Evolutionary conservation across 2,329 filamentous ascomycete genomes (phyloP), one percentile per base, ranked within the genome.

Genomic region (Eutypa lata): DNA sequence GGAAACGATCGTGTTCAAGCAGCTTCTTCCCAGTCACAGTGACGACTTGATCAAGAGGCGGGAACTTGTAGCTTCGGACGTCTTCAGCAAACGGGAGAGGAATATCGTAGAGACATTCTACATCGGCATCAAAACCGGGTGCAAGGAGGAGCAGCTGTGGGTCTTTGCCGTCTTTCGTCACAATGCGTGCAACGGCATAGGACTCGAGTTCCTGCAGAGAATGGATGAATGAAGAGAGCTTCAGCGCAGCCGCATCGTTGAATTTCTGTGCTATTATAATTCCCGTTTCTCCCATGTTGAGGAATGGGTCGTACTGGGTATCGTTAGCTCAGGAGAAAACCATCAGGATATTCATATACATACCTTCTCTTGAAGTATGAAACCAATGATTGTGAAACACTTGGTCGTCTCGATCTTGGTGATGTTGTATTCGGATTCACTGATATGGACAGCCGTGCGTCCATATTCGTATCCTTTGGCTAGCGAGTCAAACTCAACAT

Each of bases 381-480:
- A 99, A 0, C 94, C 94, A 49, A 99, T 76, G 42, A 99, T 87
- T 3, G 91, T 87, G 53, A 97, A 84, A 7, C 81, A 80, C 53
- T 88, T 86, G 10, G 75, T 71, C 0, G 91, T 94, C 63, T 95
- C 87, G 33, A 97, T 79, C 58, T 89, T 91, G n/a, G 91, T 96
- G 53, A 97, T 85, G 60, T 92, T 91, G 68, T 88, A 82, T 63
- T 99, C 93, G 0, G 88, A 88, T 61, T 92, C 87, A 59, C 84
- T 90, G 60, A 99, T 96, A 60, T 89, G 87, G 1, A 99, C 93
- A 2, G 90, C 91, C 0, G 93, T 97, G 52, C 91, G 83, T 45
- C 94, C 94, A 67, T 99, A 99, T 65, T 91, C 87, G 65, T 93
- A 99, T 0, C 94, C 94, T 68, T 91, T 96, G n/a, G 90, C 90